A percentile compares a stretch with the other conserved stretches of the same genome.
These are phyloP conservation scores for Syncephalastrum sp. DNA, from an alignment of 371 early-diverging fungal species.

Conservation along the genomic window DNA sequence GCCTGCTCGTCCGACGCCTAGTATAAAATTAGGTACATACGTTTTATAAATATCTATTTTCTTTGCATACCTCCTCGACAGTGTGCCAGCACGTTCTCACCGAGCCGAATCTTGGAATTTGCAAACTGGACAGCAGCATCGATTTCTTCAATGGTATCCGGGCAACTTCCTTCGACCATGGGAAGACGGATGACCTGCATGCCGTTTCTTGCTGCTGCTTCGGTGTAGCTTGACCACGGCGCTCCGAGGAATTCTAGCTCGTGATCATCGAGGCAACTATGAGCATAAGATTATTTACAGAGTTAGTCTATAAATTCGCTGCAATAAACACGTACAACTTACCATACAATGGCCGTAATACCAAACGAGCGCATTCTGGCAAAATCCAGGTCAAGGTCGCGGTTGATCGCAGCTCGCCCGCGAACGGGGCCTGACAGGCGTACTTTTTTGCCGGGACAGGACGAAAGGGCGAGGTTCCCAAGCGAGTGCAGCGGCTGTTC, in stretches of 20 bases:
- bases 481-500: conserved; percentile 15
- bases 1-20: conserved; percentile 79
- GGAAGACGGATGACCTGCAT: conserved; percentile 63
- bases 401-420: conserved; percentile 72
- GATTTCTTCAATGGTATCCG: conserved; percentile 61
- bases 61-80: conserved; percentile 70
- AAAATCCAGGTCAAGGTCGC: conserved; percentile 75
- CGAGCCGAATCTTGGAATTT: conserved; percentile 46
- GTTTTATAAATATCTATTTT: neutral
- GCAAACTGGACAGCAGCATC: conserved; percentile 54
- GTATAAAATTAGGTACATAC: neutral
- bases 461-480: conserved; percentile 72
- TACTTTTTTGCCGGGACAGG: conserved; percentile 85
- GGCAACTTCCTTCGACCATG: conserved; percentile 76
- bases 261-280: conserved; percentile 70
- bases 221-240: conserved; percentile 62
- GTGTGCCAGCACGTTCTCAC: conserved; percentile 69
- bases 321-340: conserved; percentile 17
- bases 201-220: conserved; percentile 54
- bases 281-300: conserved; percentile 2
- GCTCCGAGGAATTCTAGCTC: conserved; percentile 74
- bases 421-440: conserved; percentile 74
- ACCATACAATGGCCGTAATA: conserved; percentile 73
- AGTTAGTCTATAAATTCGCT: neutral
- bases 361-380: conserved; percentile 57